Conservation (phyloP, 1,284 basidiomycete genomes). For the Sporisorium scitamineum region DNA sequence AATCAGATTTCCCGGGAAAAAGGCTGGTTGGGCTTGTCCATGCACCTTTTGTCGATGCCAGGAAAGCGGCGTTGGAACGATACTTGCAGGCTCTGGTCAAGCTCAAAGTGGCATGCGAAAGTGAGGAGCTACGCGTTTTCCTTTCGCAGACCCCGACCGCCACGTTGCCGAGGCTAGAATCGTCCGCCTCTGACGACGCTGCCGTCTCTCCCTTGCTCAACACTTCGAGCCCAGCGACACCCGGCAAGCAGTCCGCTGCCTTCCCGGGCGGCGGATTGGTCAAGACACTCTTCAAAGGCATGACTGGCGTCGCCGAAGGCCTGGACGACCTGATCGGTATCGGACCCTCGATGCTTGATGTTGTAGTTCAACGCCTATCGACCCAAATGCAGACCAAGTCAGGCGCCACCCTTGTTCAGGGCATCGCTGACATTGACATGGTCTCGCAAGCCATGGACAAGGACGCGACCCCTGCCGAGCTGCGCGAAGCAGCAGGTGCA, state of each 20-base stretch:
- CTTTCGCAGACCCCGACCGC: constrained; percentile 73
- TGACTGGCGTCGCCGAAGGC: constrained; percentile 58
- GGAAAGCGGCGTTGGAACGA: constrained; percentile 83
- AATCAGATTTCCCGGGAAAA: constrained; percentile 57
- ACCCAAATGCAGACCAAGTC: constrained; percentile 50
- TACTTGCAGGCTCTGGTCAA: constrained; percentile 79
- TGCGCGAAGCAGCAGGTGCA: constrained; percentile 84
- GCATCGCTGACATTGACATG: constrained; percentile 52
- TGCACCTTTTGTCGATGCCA: constrained; percentile 76
- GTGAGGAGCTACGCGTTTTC: constrained; percentile 84
- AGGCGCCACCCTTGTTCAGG: constrained; percentile 25
- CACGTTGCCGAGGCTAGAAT: constrained; percentile 11
- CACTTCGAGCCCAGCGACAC: constrained; percentile 7
- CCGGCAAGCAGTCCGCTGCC: constrained; percentile 13
- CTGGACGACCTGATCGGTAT: constrained; percentile 59
- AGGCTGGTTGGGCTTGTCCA: constrained; percentile 52
- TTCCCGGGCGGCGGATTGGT: constrained; percentile 46
- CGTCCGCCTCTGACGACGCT: constrained; percentile 5
- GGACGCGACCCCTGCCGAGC: constrained; percentile 71
- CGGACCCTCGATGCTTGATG: constrained; percentile 60
- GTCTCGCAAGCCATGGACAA: constrained; percentile 54
- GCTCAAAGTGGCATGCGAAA: constrained; percentile 71
- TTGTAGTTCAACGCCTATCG: constrained; percentile 57
- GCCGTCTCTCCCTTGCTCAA: constrained; percentile 1
- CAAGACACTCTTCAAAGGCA: constrained; percentile 53